Evolutionary conservation across 768 basidiomycete genomes (phyloP), one percentile per base, ranked within the genome.

Genomic region (Termitomyces sp.): DNA sequence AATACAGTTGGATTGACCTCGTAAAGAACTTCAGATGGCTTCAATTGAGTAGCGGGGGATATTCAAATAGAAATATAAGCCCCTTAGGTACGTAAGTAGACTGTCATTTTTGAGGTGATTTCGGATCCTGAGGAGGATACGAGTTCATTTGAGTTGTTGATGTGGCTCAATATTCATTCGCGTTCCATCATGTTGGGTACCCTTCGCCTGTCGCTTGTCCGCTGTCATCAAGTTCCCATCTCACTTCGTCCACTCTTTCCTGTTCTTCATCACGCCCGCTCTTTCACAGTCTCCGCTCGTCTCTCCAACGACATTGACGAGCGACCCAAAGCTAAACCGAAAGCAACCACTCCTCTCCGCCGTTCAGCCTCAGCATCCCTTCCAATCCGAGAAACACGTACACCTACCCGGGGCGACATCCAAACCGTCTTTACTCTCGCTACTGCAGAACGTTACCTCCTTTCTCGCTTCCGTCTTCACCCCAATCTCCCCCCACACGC

Each of bases 311-410:
- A 56, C 44, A 44, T 59, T 21, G 30, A 43, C 44, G 67, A 72
- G 35, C 60, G 62, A 5, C 66, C 76, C 33, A 85, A 86, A 63
- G 74, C 82, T 40, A 92, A 90, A 67, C 89, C 90, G n/a, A 93
- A 91, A 66, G 84, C 85, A 17, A 80, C 84, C 5, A 92, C 91
- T 4, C 81, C 91, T 1, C 79, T 93, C 4, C 82, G 94, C 45
- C 83, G 93, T 46, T 82, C 91, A 7, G 94, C 94, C 15, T 82
- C 90, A 15, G 93, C 83, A 5, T 97, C 94, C 2, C 77, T 91
- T 43, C 86, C 91, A 7, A 91, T 96, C 59, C 87, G 94, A 50
- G 78, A 86, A 23, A 94, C 90, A 62, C 91, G 90, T 10, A 94
- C 90, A 3, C 89, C 89, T 7, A 94, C 94, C 10, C 81, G 90